Conservation (phyloP, 495 filamentous ascomycete species). For the Lichenothelia convexa region DNA sequence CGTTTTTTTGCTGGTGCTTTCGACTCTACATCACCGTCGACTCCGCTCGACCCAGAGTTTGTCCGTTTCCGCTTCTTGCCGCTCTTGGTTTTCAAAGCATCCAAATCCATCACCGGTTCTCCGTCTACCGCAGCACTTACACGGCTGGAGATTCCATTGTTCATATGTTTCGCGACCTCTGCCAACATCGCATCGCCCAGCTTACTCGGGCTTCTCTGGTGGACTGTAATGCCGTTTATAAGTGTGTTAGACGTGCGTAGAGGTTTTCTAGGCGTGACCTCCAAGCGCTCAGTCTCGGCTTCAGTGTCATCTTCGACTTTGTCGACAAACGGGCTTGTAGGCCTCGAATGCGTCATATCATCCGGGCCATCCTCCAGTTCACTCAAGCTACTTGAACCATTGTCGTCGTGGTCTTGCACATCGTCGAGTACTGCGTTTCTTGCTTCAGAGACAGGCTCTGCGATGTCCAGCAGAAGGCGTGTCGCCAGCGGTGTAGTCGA, state of each 20-base stretch:
- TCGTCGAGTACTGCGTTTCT: too few relatives aligned
- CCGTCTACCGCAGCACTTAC: too few relatives aligned
- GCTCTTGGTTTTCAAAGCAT: too few relatives aligned
- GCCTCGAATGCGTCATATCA: constrained; percentile 28
- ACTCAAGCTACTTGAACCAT: constrained; percentile 58
- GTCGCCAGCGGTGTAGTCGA: neutral
- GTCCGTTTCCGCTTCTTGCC: constrained; percentile 27
- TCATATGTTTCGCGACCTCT: too few relatives aligned
- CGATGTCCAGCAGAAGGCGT: neutral
- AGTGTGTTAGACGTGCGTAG: constrained; percentile 10
- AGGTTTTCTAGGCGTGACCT: constrained; percentile 66
- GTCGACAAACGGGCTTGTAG: constrained; percentile 17
- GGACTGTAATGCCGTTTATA: too few relatives aligned
- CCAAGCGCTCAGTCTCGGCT: constrained; percentile 89
- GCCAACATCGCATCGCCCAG: too few relatives aligned
- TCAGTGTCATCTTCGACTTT: constrained; percentile 61
- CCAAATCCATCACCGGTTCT: too few relatives aligned
- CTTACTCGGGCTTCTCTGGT: constrained; percentile 22
- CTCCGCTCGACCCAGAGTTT: constrained; percentile 28
- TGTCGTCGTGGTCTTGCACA: constrained; percentile 18
- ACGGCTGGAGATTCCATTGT: too few relatives aligned
- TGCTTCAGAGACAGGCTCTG: too few relatives aligned
- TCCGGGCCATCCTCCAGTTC: constrained; percentile 68
- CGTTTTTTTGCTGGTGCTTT: constrained; percentile 40
- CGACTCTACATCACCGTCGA: constrained; percentile 22